Percentiles rank a stretch among this genome's conserved stretches.
These are phyloP conservation scores for Barbarea vulgaris DNA, from an alignment of 345 rosid species.

Conservation along the genomic window DNA sequence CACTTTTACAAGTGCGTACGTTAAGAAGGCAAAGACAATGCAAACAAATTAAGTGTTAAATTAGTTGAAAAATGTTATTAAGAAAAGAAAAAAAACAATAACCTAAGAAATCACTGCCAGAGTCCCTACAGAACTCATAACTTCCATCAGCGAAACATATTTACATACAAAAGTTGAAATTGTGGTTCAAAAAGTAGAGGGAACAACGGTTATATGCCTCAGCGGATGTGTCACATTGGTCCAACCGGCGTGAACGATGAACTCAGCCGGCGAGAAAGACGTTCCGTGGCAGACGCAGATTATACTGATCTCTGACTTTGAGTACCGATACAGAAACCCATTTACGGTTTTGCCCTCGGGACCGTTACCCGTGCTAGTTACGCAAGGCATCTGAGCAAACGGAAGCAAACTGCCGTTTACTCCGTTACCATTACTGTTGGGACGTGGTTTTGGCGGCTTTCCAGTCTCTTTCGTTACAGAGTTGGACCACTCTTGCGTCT, in stretches of 20 bases:
- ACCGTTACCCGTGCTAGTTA: constrained; percentile 67
- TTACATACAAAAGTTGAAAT: background rate
- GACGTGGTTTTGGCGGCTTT: constrained; percentile 55
- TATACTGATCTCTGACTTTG: constrained; percentile 59
- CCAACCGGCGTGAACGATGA: constrained; percentile 76
- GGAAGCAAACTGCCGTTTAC: constrained; percentile 9
- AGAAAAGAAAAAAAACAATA: background rate
- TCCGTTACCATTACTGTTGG: constrained; percentile 10
- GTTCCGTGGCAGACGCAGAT: constrained; percentile 74
- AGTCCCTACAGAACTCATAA: constrained; percentile 18
- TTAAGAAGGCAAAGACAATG: background rate
- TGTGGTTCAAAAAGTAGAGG: constrained; percentile 39
- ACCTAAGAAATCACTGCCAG: background rate
- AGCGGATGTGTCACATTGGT: constrained; percentile 53
- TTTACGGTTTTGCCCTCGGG: constrained; percentile 70
- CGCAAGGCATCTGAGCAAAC: constrained; percentile 61
- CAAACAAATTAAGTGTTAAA: background rate
- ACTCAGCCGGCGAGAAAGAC: constrained; percentile 71
- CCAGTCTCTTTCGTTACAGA: background rate
- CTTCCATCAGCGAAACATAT: background rate
- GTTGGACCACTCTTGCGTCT: background rate
- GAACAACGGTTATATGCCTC: constrained; percentile 57
- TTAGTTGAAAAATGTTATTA: background rate
- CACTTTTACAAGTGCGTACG: background rate
- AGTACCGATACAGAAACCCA: constrained; percentile 59